Evolutionary conservation across 2,329 filamentous ascomycete species (phyloP), one percentile per base, ranked within the genome.

Genomic region (Tolypocladium sp.): DNA sequence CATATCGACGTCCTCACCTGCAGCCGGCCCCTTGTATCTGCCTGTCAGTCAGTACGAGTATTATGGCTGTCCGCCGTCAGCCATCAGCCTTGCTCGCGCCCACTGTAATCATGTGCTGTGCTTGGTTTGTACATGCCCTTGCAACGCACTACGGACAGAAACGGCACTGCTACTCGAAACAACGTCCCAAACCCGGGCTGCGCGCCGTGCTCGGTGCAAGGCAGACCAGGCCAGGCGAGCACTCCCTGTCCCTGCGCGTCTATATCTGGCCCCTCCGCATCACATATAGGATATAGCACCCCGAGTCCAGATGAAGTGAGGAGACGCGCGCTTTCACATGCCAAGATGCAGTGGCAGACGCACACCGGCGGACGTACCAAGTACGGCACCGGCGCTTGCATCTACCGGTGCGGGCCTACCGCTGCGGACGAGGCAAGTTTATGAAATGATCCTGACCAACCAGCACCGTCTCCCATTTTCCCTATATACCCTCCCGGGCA

Each of bases 1-100:
- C 20, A 65, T 68, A 51, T 70, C 68, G 12, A 57, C 57, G 52
- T 62, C 66, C 40, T 64, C 63, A 20, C 63, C 64, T 64, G 30
- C 60, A 35, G 69, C 67, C 4, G 68, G 65, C n/a, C 65, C 66
- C 9, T 35, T 35, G 9, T 33, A 5, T 33, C 12, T 12, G 10
- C 35, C 35, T 13, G 35, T 1, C 35, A 4, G 12, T 27, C 42
- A 4, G n/a, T 46, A n/a, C n/a, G n/a, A n/a, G n/a, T n/a, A n/a
- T n/a, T n/a, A n/a, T 22, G 42, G 42, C 22, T 27, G 42, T 15
- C 10, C 42, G 42, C 22, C 22, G 42, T 25, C 42, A 46, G 42
- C 42, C 42, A 13, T 17, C 42, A 27, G 42, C 42, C 42, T 46
- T 25, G 42, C 42, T 5, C 10, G 22, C 42, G 22, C 22, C 41